A percentile compares a stretch with the other conserved stretches of the same genome.
Evolutionary conservation across 2,329 filamentous ascomycete species (phyloP).

Genomic region (Paracorniculantispora psalliotae): DNA sequence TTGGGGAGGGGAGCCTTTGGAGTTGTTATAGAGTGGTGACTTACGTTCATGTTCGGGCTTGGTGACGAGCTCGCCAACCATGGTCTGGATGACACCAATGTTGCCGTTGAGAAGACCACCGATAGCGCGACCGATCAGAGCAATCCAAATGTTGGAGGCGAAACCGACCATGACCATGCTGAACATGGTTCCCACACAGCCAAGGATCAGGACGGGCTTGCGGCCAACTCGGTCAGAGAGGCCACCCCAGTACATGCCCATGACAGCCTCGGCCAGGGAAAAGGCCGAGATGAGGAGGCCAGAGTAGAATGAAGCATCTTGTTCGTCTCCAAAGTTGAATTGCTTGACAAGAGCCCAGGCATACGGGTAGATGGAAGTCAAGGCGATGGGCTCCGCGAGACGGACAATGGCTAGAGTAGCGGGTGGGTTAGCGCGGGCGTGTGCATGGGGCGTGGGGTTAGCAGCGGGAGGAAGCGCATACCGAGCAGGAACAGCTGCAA

Average conservation of each 20-base stretch:
- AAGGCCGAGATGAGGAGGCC: slow-evolving; percentile 84
- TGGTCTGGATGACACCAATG: slow-evolving; percentile 85
- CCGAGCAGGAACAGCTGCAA: slow-evolving; percentile 80
- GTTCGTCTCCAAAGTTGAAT: slow-evolving; percentile 64
- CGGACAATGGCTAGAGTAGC: slow-evolving; percentile 73
- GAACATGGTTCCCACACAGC: slow-evolving; percentile 75
- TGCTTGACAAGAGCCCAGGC: slow-evolving; percentile 78
- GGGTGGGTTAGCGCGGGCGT: slow-evolving; percentile 17
- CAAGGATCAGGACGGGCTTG: slow-evolving; percentile 78
- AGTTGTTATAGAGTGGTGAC: slow-evolving; percentile 28
- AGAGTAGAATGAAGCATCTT: slow-evolving; percentile 81
- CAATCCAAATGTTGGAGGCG: slow-evolving; percentile 77
- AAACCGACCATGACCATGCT: slow-evolving; percentile 82
- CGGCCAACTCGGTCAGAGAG: slow-evolving; percentile 78
- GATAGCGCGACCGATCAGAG: slow-evolving; percentile 67
- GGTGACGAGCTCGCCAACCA: slow-evolving; percentile 83
- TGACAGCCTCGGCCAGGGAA: slow-evolving; percentile 74
- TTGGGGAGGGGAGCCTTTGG: not conserved
- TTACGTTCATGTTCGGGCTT: slow-evolving; percentile 81
- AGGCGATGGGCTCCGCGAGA: slow-evolving; percentile 84
- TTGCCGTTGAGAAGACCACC: slow-evolving; percentile 88
- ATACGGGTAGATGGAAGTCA: slow-evolving; percentile 92
- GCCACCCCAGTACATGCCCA: slow-evolving; percentile 83
- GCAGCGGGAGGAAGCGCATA: slow-evolving; percentile 38
- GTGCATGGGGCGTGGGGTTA: not conserved